phyloP scores from a whole-genome alignment of 495 filamentous ascomycete genomes.

The Aspergillus conjunctus region DNA sequence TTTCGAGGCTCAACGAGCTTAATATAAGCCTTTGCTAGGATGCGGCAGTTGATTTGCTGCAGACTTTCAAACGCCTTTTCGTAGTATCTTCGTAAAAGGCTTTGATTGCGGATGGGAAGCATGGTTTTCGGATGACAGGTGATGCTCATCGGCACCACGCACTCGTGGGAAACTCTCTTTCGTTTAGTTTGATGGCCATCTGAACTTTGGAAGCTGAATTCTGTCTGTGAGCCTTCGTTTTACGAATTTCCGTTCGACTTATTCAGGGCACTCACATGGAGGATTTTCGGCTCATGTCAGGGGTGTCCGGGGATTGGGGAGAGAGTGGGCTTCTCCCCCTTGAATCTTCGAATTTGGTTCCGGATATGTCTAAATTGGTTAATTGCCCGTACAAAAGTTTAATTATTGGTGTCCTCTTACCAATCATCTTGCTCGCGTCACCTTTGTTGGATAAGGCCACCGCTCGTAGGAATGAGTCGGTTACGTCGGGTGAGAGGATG shows the following conservation, averaged over 20 bases:
- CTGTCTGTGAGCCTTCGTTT: conserved; percentile 1
- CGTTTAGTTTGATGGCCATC: conserved; percentile 24
- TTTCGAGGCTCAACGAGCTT: conserved; percentile 83
- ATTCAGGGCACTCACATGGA: conserved; percentile 16
- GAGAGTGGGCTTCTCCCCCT: conserved; percentile 22
- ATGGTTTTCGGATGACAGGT: conserved; percentile 35
- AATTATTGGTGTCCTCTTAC: conserved; percentile 6
- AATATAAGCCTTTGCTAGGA: conserved; percentile 75
- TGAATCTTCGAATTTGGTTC: conserved; percentile 9
- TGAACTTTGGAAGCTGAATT: conserved; percentile 5
- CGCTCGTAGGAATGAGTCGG: conserved; percentile 39
- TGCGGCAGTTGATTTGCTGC: conserved; percentile 70
- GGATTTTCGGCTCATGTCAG: conserved; percentile 15
- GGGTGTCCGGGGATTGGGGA: conserved; percentile 19
- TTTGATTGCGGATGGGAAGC: conserved; percentile 56
- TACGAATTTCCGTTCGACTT: not conserved
- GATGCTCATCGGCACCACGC: conserved; percentile 33
- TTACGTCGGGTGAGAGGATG: conserved; percentile 41
- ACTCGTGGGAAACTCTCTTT: conserved; percentile 31
- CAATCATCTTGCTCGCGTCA: conserved; percentile 10
- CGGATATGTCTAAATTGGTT: conserved; percentile 3
- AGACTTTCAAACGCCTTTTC: conserved; percentile 62
- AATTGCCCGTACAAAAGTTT: not conserved
- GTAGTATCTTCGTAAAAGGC: conserved; percentile 61
- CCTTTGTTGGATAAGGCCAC: conserved; percentile 35